Evolutionary conservation across 495 filamentous ascomycete species (phyloP).

Genomic region (Penicillium riverlandense): DNA sequence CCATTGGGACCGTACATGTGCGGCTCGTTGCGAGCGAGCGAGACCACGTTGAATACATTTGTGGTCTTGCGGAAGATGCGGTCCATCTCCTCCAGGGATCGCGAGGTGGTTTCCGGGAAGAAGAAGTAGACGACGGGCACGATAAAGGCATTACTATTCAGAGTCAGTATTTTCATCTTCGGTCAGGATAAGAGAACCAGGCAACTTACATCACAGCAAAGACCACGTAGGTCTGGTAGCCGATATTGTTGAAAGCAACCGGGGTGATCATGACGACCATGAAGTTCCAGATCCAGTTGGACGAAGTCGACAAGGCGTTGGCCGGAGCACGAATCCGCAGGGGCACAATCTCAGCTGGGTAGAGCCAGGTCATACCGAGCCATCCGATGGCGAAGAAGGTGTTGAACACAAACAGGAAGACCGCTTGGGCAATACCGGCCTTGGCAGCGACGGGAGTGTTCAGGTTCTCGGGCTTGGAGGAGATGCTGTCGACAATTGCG

Average conservation of each 20-base stretch:
- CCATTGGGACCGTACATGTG: slow-evolving; percentile 65
- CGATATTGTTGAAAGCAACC: slow-evolving; percentile 52
- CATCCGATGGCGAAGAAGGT: slow-evolving; percentile 73
- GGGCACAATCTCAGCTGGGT: slow-evolving; percentile 62
- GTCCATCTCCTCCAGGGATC: slow-evolving; percentile 72
- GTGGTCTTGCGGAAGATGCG: slow-evolving; percentile 62
- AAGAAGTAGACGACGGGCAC: slow-evolving; percentile 66
- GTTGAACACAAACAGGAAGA: slow-evolving; percentile 69
- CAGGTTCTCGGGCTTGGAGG: slow-evolving; percentile 9
- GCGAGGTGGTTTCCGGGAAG: slow-evolving; percentile 68
- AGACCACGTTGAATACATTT: slow-evolving; percentile 50
- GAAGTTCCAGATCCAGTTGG: slow-evolving; percentile 58
- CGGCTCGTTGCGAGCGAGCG: slow-evolving; percentile 52
- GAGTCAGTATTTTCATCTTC: slow-evolving; percentile 7
- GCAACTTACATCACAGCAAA: slow-evolving; percentile 51
- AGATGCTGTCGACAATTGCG: slow-evolving; percentile 38
- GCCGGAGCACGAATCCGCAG: slow-evolving; percentile 60
- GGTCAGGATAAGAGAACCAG: not conserved
- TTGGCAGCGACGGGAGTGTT: slow-evolving; percentile 18
- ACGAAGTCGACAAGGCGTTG: slow-evolving; percentile 55
- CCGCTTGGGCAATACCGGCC: slow-evolving; percentile 41
- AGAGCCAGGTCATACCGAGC: slow-evolving; percentile 71
- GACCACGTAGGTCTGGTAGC: slow-evolving; percentile 60
- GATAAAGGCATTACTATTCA: slow-evolving; percentile 56
- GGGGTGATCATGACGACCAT: slow-evolving; percentile 61